Evolutionary conservation across 805 yeast genomes (phyloP), one percentile per base, ranked within the genome.

Genomic region (Saccharomycopsis fodiens): DNA sequence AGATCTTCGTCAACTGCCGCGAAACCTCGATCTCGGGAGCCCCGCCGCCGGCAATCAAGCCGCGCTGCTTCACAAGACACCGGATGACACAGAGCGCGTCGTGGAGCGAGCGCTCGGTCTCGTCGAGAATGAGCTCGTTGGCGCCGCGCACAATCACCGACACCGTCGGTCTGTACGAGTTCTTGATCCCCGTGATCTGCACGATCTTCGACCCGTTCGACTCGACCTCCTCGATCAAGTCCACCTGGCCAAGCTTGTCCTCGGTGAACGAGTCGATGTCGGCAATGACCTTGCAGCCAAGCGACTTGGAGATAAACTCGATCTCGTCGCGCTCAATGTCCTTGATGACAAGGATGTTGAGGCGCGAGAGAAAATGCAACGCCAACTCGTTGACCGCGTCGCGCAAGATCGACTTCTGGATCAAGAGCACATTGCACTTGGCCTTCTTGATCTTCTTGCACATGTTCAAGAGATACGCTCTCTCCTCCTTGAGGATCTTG

Each of bases 11-110:
- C 54, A 88, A 67, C 12, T 76, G 75, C 52, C 91, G 77, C 8
- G 96, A 78, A 5, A 86, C 81, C 69, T 89, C 96, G 54, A 88
- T 79, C 66, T 88, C 97, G 39, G 97, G 95, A 4, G 98, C 97
- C 57, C 97, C 98, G 53, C 98, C 99, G 57, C 99, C 99, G 12
- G 97, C 96, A 67, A 93, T 88, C 60, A 85, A 69, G 1, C 89
- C 91, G 57, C 72, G 80, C 59, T 83, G 83, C 60, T 84, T 83
- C 35, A 85, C 93, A 41, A 85, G 69, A 63, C 93, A 84, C 62
- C 95, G 69, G 52, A 83, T 72, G 46, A 87, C 94, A 74, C 99
- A 93, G 47, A 93, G 73, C 0, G 98, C 97, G 65, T 93, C 99
- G 59, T 93, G 99, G 53, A 93, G 70, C 2, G 97, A 89, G 67